A percentile compares a stretch with the other conserved stretches of the same genome.
Evolutionary conservation across 176 grass and related monocot species (phyloP).

Genomic region (Dactylis glomerata): DNA sequence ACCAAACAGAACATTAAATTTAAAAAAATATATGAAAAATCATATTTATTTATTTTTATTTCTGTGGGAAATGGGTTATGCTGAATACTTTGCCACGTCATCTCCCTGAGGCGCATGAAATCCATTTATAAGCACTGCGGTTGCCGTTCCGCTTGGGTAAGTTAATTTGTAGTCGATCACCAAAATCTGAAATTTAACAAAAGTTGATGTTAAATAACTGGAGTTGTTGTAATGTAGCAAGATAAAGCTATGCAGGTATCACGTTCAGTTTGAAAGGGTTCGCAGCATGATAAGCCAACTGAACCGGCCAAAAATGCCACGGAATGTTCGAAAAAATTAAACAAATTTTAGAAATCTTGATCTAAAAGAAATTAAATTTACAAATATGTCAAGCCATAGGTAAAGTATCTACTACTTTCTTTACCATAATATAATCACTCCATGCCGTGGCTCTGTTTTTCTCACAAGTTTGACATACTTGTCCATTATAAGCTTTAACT

Average conservation of each 20-base stretch:
- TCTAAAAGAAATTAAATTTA: too few relatives aligned
- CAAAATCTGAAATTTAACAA: constrained; percentile 75
- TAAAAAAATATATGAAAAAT: not conserved
- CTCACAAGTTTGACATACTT: not conserved
- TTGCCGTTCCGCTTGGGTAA: constrained; percentile 96
- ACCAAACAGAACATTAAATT: constrained; percentile 6
- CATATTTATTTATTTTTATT: too few relatives aligned
- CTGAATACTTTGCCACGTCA: constrained; percentile 72
- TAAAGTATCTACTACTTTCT: too few relatives aligned
- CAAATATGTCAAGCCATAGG: too few relatives aligned
- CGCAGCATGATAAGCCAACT: too few relatives aligned
- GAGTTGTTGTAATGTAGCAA: not conserved
- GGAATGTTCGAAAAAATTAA: too few relatives aligned
- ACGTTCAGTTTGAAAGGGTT: too few relatives aligned
- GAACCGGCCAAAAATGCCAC: too few relatives aligned
- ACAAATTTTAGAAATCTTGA: too few relatives aligned
- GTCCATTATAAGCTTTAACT: not conserved
- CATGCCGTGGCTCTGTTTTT: too few relatives aligned
- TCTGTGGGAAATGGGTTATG: constrained; percentile 5
- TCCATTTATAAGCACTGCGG: constrained; percentile 99
- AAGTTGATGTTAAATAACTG: not conserved
- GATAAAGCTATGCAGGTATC: not conserved
- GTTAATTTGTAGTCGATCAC: constrained; percentile 88
- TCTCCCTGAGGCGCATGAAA: constrained; percentile 88
- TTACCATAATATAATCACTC: too few relatives aligned